phyloP scores from a whole-genome alignment of 768 basidiomycete genomes.

The Russula compacta region DNA sequence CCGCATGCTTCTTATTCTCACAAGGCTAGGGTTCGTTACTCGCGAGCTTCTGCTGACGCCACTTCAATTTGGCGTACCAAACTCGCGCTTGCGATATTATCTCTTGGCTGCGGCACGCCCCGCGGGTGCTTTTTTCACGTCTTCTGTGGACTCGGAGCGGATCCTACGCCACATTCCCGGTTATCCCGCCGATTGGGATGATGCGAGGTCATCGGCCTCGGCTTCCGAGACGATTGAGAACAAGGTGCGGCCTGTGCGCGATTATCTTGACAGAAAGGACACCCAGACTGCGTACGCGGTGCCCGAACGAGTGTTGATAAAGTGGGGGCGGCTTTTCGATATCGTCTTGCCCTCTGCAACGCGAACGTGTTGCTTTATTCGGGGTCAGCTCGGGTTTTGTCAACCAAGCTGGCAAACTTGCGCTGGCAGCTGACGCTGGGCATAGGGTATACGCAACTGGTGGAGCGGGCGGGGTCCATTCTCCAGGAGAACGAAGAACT shows the following conservation, averaged over 20 bases:
- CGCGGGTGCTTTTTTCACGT: slow-evolving; percentile 31
- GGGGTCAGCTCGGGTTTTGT: slow-evolving; percentile 38
- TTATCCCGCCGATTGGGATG: slow-evolving; percentile 34
- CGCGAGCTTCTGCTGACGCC: slow-evolving; percentile 65
- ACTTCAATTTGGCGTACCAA: slow-evolving; percentile 71
- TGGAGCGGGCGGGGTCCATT: slow-evolving; percentile 71
- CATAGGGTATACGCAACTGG: slow-evolving; percentile 67
- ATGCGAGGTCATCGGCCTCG: slow-evolving; percentile 27
- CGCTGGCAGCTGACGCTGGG: background rate
- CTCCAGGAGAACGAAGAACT: slow-evolving; percentile 60
- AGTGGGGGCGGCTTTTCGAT: slow-evolving; percentile 76
- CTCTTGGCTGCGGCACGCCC: slow-evolving; percentile 50
- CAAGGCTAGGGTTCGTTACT: slow-evolving; percentile 44
- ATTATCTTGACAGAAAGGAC: slow-evolving; percentile 35
- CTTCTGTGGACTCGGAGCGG: slow-evolving; percentile 17
- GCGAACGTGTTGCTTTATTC: slow-evolving; percentile 72
- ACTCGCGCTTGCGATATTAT: slow-evolving; percentile 76
- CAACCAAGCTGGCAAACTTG: no score
- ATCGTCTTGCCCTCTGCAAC: slow-evolving; percentile 56
- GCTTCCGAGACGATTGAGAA: slow-evolving; percentile 10
- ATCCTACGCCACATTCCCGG: slow-evolving; percentile 50
- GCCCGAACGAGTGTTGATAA: slow-evolving; percentile 52
- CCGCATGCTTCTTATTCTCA: slow-evolving; percentile 44
- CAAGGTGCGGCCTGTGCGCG: slow-evolving; percentile 22
- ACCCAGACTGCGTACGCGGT: slow-evolving; percentile 28